phyloP scores from a whole-genome alignment of 345 rosid species.

The Gynandropsis gynandra region DNA sequence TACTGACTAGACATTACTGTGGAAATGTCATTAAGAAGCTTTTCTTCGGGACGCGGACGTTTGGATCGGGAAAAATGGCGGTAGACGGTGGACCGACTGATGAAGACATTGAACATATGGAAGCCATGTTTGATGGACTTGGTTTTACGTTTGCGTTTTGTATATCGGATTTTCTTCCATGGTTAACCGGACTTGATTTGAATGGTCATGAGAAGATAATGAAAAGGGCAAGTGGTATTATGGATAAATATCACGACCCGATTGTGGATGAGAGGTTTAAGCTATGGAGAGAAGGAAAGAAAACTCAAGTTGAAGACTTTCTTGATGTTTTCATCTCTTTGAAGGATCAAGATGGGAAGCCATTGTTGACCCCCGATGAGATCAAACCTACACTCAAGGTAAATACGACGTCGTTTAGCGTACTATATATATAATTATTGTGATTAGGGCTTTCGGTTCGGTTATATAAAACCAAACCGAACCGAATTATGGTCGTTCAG shows the following conservation, averaged over 20 bases:
- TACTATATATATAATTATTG: not conserved
- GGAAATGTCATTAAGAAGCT: slow-evolving; percentile 31
- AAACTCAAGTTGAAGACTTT: slow-evolving; percentile 32
- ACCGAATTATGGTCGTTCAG: too few species aligned
- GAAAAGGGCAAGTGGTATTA: slow-evolving; percentile 22
- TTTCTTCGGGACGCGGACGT: slow-evolving; percentile 29
- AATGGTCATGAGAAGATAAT: slow-evolving; percentile 32
- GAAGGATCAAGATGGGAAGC: slow-evolving; percentile 26
- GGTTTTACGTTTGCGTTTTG: slow-evolving; percentile 26
- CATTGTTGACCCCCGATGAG: slow-evolving; percentile 33
- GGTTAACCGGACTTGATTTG: slow-evolving; percentile 24
- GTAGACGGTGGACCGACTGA: slow-evolving; percentile 30
- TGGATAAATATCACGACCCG: slow-evolving; percentile 31
- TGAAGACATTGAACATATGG: slow-evolving; percentile 38
- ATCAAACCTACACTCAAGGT: slow-evolving; percentile 41
- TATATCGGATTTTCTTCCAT: slow-evolving; percentile 28
- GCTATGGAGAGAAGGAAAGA: slow-evolving; percentile 26
- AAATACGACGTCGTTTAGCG: not conserved
- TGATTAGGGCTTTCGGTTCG: not conserved
- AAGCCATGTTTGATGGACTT: slow-evolving; percentile 28
- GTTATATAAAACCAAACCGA: too few species aligned
- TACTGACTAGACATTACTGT: slow-evolving; percentile 27
- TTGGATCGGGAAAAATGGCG: slow-evolving; percentile 18
- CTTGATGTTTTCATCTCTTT: slow-evolving; percentile 38
- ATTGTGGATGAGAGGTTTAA: slow-evolving; percentile 27